A percentile compares a stretch with the other conserved stretches of the same genome.
These are phyloP conservation scores for Haplosporangium sp. DNA, from an alignment of 371 early-diverging fungal genomes.

Conservation along the genomic window DNA sequence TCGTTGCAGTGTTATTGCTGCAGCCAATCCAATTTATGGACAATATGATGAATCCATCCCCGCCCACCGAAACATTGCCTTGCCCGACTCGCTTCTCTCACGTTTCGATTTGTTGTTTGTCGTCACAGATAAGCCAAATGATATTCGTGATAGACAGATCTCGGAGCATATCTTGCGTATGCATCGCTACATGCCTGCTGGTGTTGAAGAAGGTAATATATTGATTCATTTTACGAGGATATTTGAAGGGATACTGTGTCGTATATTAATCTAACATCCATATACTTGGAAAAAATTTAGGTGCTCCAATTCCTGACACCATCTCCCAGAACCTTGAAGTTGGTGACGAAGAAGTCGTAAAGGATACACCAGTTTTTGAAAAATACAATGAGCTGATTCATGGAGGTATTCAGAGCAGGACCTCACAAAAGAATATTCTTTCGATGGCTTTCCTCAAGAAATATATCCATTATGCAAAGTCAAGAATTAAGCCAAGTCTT, in stretches of 20 bases:
- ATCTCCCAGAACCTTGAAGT: constrained; percentile 67
- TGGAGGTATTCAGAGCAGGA: constrained; percentile 45
- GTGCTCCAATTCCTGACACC: constrained; percentile 76
- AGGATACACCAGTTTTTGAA: constrained; percentile 84
- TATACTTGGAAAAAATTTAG: constrained; percentile 19
- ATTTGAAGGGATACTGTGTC: neutral
- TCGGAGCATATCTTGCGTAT: constrained; percentile 93
- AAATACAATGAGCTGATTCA: constrained; percentile 78
- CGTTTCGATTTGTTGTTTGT: constrained; percentile 99
- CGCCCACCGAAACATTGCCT: constrained; percentile 97
- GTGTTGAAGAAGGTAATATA: constrained; percentile 82
- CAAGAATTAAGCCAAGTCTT: constrained; percentile 76
- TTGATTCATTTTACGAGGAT: neutral
- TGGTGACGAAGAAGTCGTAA: constrained; percentile 62
- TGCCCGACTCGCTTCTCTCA: constrained; percentile 97
- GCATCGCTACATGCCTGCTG: constrained; percentile 92
- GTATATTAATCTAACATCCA: neutral
- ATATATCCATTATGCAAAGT: constrained; percentile 89
- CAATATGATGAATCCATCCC: constrained; percentile 83
- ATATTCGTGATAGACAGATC: constrained; percentile 87
- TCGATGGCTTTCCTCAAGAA: constrained; percentile 85
- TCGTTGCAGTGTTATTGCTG: constrained; percentile 98
- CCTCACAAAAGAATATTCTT: constrained; percentile 66
- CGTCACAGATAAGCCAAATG: constrained; percentile 92
- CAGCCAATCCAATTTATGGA: constrained; percentile 99